Evolutionary conservation across 257 asterid species (phyloP), one percentile per base, ranked within the genome.

Genomic region (Buddleja alternifolia): DNA sequence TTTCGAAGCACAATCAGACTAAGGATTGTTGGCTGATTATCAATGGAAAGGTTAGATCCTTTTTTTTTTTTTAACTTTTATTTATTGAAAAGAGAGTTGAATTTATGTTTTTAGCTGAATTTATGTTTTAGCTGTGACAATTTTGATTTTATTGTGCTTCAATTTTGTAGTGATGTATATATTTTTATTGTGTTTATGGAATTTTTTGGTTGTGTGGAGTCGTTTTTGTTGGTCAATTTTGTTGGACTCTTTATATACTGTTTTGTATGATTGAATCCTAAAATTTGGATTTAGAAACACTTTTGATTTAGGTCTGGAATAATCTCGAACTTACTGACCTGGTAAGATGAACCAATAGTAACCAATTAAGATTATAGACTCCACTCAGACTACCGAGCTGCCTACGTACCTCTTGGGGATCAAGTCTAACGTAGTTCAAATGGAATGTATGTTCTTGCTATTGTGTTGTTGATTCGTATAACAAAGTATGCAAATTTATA

Each of bases 11-110:
- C 65, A 77, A 75, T 46, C 70, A 77, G 66, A 70, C 60, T 25
- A 79, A 86, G 73, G 92, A 86, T 77, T 86, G 88, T 51, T 86
- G 90, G 90, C 77, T 83, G 66, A 61, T 83, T 61, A 79, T 86
- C 66, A 48, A 41, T 70, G 92, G 92, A 39, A 86, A 86, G 84
- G 92, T 83, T 50, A 55, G 70, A 72, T 70, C 55, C 17, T 34
- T 25, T 29, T 19, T 60, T 16, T 12, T 3, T 61, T 45, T 10
- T 11, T 12, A 5, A 51, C n/a, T 19, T 23, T 34, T 23, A 16
- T 29, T 9, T 8, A 6, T 37, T 19, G 23, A 3, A 54, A 48
- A 37, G 8, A 53, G 50, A 73, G n/a, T 45, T 24, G n/a, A 57
- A 66, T 57, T 59, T 57, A 20, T 66, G 54, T 14, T n/a, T 50